Evolutionary conservation across 805 yeast genomes (phyloP), one percentile per base, ranked within the genome.

Genomic region (Candida andamanensis): DNA sequence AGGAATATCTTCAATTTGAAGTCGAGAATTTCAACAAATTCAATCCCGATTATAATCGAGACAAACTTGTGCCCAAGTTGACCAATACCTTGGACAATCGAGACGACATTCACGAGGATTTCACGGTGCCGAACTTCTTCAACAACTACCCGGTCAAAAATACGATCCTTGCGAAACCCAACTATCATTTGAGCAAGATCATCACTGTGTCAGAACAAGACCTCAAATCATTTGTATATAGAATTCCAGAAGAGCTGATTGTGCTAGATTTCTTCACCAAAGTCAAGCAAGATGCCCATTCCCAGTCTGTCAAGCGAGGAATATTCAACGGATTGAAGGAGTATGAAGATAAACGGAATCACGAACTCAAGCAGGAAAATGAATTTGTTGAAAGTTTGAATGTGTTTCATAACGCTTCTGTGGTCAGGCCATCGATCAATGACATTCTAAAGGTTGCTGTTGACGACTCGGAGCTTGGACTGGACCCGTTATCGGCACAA

Each of bases 231-330:
- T 67, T 73, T 21, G 66, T 84, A 1, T 80, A 78, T 54, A 60
- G 80, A 35, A 52, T 85, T 4, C 83, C 85, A 2, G 92, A 82
- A 41, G 68, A 69, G 26, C 78, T 81, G 46, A 67, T 85, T 5
- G 55, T 81, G 25, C 56, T 84, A 19, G 90, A 85, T 52, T 86
- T 86, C 47, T 52, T 80, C 20, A 71, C 71, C 14, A 74, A 70
- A 17, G 72, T 75, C 4, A 69, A 69, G 11, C 48, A 52, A 49
- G 38, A 45, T 18, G 46, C 17, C 15, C 6, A 25, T 14, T 14
- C 8, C 9, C 13, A 23, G 13, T 23, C 13, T 9, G 17, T 14
- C 9, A 15, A 54, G 50, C 33, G 33, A 38, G 20, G 49, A 53
- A 34, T 10, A 45, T 55, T 14, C 10, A 19, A 19, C 11, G 22